A percentile compares a stretch with the other conserved stretches of the same genome.
These are phyloP conservation scores for Baudoinia panamericana DNA, from an alignment of 495 filamentous ascomycete genomes.

Conservation along the genomic window DNA sequence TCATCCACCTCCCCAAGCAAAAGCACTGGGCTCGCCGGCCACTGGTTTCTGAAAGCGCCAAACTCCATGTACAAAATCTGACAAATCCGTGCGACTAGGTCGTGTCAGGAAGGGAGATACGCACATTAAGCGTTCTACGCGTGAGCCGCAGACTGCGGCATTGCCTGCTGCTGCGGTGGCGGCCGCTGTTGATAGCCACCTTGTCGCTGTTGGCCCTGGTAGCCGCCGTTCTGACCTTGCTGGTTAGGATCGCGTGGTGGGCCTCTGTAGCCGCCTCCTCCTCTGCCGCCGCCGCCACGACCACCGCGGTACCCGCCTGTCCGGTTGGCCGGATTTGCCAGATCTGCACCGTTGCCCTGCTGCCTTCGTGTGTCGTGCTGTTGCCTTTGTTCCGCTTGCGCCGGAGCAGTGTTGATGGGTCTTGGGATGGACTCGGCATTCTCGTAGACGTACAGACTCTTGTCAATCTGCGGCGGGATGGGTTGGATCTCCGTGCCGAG, in stretches of 20 bases:
- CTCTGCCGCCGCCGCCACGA: constrained; percentile 11
- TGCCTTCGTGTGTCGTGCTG: constrained; percentile 10
- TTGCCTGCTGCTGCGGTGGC: constrained; percentile 7
- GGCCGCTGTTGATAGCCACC: neutral
- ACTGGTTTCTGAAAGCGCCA: neutral
- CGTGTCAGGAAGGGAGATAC: too few species aligned
- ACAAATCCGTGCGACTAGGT: constrained; percentile 6
- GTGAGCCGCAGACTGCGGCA: constrained; percentile 12
- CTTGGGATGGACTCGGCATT: constrained; percentile 87
- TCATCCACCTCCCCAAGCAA: neutral
- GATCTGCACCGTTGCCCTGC: constrained; percentile 20
- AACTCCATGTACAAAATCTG: constrained; percentile 11
- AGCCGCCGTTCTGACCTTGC: constrained; percentile 13
- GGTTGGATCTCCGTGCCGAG: constrained; percentile 93
- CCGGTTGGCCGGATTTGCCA: constrained; percentile 18
- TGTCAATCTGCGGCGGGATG: constrained; percentile 88
- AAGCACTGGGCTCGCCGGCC: constrained; percentile 14
- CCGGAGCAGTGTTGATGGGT: constrained; percentile 39
- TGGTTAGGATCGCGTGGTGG: constrained; percentile 14
- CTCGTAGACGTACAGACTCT: constrained; percentile 96
- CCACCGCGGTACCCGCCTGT: constrained; percentile 16
- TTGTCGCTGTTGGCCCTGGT: constrained; percentile 1
- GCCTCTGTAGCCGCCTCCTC: constrained; percentile 6
- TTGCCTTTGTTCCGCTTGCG: constrained; percentile 5
- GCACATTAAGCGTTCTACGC: constrained; percentile 11